These are phyloP conservation scores for Vitis hybrid DNA, from an alignment of 177 flowering plant species.

Conservation along the genomic window DNA sequence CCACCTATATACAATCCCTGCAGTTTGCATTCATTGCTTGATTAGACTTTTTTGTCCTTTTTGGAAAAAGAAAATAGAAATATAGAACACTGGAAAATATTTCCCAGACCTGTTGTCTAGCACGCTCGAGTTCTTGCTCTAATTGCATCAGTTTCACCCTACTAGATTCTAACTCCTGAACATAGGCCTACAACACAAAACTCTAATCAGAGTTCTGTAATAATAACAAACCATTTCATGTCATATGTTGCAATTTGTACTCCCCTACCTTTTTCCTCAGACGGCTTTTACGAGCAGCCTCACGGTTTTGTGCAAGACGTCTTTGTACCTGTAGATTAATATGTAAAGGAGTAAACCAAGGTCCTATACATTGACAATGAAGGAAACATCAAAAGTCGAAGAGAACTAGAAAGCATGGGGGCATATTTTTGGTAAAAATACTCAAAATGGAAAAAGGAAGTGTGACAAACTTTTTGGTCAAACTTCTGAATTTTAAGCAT, in stretches of 20 bases:
- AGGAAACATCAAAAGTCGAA: not conserved
- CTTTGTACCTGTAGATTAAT: slow-evolving; percentile 39
- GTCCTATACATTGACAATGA: not conserved
- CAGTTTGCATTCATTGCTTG: slow-evolving; percentile 12
- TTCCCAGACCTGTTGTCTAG: slow-evolving; percentile 49
- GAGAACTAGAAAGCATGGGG: no score
- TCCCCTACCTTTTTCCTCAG: slow-evolving; percentile 53
- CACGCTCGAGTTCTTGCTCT: slow-evolving; percentile 57
- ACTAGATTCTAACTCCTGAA: slow-evolving; percentile 61
- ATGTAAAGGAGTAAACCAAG: not conserved
- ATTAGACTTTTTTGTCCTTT: not conserved
- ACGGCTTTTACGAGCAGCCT: slow-evolving; percentile 81
- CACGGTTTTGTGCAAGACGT: slow-evolving; percentile 71
- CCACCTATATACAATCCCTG: slow-evolving; percentile 63
- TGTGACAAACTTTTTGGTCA: no score
- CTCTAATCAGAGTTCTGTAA: not conserved
- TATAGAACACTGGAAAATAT: not conserved
- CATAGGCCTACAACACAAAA: slow-evolving; percentile 47
- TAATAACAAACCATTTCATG: not conserved
- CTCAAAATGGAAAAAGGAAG: no score
- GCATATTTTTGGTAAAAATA: no score
- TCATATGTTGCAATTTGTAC: not conserved
- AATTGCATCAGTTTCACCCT: slow-evolving; percentile 50
- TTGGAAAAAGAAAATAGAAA: not conserved
- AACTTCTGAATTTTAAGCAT: no score